phyloP scores from a whole-genome alignment of 352 stramenopile species.

The Pythium guiyangense region DNA sequence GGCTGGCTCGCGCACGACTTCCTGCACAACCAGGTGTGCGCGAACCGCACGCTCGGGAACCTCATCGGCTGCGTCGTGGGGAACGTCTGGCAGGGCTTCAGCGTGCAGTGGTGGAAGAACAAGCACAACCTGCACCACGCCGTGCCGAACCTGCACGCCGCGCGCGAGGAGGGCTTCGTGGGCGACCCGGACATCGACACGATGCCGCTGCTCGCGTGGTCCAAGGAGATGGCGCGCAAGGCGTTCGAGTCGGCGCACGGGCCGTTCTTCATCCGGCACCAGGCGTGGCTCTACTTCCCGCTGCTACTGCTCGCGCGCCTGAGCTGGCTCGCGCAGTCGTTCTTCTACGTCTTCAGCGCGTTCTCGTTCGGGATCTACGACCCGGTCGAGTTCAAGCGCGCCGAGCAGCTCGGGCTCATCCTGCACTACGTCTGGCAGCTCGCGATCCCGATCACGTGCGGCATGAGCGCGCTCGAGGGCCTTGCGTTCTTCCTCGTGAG shows the following conservation, averaged over 20 bases:
- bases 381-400: slow-evolving; percentile 82
- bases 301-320: slow-evolving; percentile 96
- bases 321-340: slow-evolving; percentile 96
- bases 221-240: slow-evolving; percentile 92
- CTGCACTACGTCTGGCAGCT: slow-evolving; percentile 93
- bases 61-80: slow-evolving; percentile 92
- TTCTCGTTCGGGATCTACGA: slow-evolving; percentile 83
- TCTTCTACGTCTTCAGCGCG: slow-evolving; percentile 92
- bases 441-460: slow-evolving; percentile 56
- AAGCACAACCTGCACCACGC: slow-evolving; percentile 99
- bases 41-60: slow-evolving; percentile 92
- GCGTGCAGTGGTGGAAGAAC: slow-evolving; percentile 97
- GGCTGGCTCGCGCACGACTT: slow-evolving; percentile 98
- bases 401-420: slow-evolving; percentile 68
- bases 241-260: slow-evolving; percentile 76
- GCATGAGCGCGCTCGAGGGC: slow-evolving; percentile 66
- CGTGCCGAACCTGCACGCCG: slow-evolving; percentile 96
- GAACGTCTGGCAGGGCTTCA: slow-evolving; percentile 98
- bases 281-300: slow-evolving; percentile 97
- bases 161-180: slow-evolving; percentile 64
- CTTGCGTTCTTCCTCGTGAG: slow-evolving; percentile 81
- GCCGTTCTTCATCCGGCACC: slow-evolving; percentile 89
- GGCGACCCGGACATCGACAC: slow-evolving; percentile 99
- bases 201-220: slow-evolving; percentile 98
- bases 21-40: slow-evolving; percentile 97